A percentile compares a stretch with the other conserved stretches of the same genome.
These are phyloP conservation scores for Asclepias syriaca DNA, from an alignment of 257 asterid genomes.

Conservation along the genomic window DNA sequence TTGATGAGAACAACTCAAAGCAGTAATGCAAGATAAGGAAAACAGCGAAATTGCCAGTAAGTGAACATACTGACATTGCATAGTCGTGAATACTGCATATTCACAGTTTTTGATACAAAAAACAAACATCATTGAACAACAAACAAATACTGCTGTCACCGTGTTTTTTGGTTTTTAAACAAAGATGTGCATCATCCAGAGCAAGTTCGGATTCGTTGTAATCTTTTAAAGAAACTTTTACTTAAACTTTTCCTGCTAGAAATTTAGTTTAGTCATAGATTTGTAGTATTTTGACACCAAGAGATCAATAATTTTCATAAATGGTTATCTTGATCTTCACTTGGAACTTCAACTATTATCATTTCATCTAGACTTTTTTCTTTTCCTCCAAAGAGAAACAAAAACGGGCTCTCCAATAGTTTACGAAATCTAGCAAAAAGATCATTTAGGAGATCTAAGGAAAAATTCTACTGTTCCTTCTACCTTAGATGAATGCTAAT, in stretches of 20 bases:
- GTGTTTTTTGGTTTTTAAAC: not conserved
- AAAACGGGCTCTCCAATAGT: not conserved
- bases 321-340: not conserved
- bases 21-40: not conserved
- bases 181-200: not conserved
- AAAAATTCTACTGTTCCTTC: not conserved
- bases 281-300: too few species aligned
- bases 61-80: not conserved
- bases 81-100: not conserved
- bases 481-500: not conserved
- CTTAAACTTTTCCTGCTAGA: not conserved
- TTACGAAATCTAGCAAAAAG: not conserved
- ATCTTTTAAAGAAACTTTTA: not conserved
- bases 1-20: not conserved
- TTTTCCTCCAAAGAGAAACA: not conserved
- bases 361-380: not conserved
- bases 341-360: not conserved
- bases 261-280: not conserved
- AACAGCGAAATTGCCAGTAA: not conserved
- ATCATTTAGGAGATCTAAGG: not conserved
- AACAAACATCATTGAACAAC: too few species aligned
- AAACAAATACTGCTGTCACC: too few species aligned
- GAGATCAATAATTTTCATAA: not conserved
- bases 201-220: not conserved
- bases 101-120: not conserved